phyloP scores from a whole-genome alignment of 306 rosid genomes.

The Fagus crenata region DNA sequence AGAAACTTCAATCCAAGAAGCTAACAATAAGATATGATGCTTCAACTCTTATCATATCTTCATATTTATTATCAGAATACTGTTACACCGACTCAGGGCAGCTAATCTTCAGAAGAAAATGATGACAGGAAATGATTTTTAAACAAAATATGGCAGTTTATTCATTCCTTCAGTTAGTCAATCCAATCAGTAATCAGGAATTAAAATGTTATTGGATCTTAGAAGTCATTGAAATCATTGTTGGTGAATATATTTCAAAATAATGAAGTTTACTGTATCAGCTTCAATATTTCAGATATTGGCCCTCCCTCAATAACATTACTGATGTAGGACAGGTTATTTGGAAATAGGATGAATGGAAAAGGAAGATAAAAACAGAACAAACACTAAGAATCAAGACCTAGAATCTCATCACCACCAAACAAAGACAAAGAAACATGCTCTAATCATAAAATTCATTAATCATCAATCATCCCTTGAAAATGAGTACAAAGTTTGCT shows the following conservation, averaged over 20 bases:
- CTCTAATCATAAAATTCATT: too few relatives aligned
- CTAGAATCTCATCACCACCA: too few relatives aligned
- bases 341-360: too few relatives aligned
- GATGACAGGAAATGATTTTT: neutral
- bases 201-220: neutral
- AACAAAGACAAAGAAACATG: too few relatives aligned
- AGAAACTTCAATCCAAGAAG: constrained; percentile 21
- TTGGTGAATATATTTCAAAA: neutral
- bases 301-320: neutral
- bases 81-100: neutral
- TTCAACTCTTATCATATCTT: neutral
- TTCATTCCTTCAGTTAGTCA: neutral
- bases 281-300: neutral
- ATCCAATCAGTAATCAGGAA: constrained; percentile 2
- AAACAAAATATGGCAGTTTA: neutral
- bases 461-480: too few relatives aligned
- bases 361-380: too few relatives aligned
- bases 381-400: too few relatives aligned
- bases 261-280: neutral
- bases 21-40: constrained; percentile 10
- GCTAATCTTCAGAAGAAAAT: neutral
- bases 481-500: too few relatives aligned
- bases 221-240: neutral
- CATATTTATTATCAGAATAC: neutral
- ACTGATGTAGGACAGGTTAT: too few relatives aligned